Evolutionary conservation across 164 flowering plant species (phyloP).

Genomic region (Stephania japonica): DNA sequence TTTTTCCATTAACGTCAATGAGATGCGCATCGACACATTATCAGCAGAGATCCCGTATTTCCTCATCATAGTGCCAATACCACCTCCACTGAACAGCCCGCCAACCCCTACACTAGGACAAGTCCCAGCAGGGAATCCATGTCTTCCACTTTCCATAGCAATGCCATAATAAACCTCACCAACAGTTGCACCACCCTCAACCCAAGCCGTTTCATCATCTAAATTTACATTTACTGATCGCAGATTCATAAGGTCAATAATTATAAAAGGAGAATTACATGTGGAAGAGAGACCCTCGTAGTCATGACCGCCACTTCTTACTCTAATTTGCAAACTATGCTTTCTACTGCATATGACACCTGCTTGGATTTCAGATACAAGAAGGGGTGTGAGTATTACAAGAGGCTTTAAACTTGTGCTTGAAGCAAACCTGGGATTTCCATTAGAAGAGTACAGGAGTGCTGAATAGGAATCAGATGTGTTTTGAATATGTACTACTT

Average conservation of each 20-base stretch:
- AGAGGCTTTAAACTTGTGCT: background rate
- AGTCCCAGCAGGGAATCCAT: constrained; percentile 8
- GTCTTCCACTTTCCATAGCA: background rate
- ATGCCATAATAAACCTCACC: constrained; percentile 7
- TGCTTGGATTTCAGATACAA: constrained; percentile 4
- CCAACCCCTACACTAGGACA: constrained; percentile 9
- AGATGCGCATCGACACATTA: constrained; percentile 3
- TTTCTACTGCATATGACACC: background rate
- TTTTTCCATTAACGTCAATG: constrained; percentile 5
- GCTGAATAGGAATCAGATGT: constrained; percentile 2
- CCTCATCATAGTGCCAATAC: background rate
- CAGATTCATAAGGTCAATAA: background rate
- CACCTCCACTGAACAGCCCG: constrained; percentile 11
- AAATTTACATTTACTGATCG: background rate
- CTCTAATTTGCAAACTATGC: constrained; percentile 2
- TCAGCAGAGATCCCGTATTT: constrained; percentile 2
- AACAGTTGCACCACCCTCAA: constrained; percentile 8
- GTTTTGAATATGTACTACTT: background rate
- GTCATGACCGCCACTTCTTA: constrained; percentile 12
- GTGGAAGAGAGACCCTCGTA: constrained; percentile 7
- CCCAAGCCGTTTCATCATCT: constrained; percentile 1
- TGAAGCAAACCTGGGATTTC: constrained; percentile 1
- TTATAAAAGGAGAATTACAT: background rate
- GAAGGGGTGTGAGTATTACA: background rate
- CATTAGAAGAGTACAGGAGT: too few species aligned